Percentiles rank a stretch among this genome's conserved stretches.
These are phyloP conservation scores for Puccinia novopanici DNA, from an alignment of 1,284 basidiomycete genomes.

Conservation along the genomic window DNA sequence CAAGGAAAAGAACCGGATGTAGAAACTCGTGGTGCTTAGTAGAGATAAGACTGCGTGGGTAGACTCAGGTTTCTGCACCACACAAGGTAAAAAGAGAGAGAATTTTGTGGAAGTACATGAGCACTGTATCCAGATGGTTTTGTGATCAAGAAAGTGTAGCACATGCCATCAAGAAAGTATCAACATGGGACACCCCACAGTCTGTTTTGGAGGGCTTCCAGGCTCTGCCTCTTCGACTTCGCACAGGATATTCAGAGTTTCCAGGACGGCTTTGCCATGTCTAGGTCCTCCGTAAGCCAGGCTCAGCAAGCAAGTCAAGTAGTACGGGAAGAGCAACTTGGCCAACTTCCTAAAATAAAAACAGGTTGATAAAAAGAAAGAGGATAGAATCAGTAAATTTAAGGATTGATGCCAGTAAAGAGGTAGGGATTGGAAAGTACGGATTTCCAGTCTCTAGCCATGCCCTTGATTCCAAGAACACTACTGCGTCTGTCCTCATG, in stretches of 20 bases:
- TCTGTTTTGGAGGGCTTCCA: slow-evolving; percentile 47
- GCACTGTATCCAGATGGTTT: slow-evolving; percentile 47
- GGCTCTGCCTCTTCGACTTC: slow-evolving; percentile 62
- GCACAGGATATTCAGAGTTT: slow-evolving; percentile 77
- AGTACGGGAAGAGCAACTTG: slow-evolving; percentile 73
- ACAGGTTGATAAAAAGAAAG: slow-evolving; percentile 52
- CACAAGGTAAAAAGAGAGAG: slow-evolving; percentile 12
- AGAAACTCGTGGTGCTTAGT: slow-evolving; percentile 73
- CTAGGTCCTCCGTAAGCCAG: slow-evolving; percentile 80
- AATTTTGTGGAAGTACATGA: neutral
- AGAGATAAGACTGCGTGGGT: slow-evolving; percentile 76
- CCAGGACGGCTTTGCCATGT: slow-evolving; percentile 84
- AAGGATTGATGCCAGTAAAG: no score
- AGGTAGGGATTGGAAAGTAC: slow-evolving; percentile 55
- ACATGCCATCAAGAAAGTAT: slow-evolving; percentile 21
- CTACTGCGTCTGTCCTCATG: slow-evolving; percentile 88
- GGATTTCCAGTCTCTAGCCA: slow-evolving; percentile 83
- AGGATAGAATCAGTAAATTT: slow-evolving; percentile 3
- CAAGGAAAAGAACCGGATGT: slow-evolving; percentile 80
- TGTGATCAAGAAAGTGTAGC: slow-evolving; percentile 42
- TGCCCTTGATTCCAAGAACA: slow-evolving; percentile 85
- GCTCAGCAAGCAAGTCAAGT: slow-evolving; percentile 71
- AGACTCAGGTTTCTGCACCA: slow-evolving; percentile 67
- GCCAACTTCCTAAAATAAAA: slow-evolving; percentile 68
- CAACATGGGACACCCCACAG: slow-evolving; percentile 52